Percentiles rank a stretch among this genome's conserved stretches.
Conservation (phyloP, 768 basidiomycete genomes). For the Collybia nuda region DNA sequence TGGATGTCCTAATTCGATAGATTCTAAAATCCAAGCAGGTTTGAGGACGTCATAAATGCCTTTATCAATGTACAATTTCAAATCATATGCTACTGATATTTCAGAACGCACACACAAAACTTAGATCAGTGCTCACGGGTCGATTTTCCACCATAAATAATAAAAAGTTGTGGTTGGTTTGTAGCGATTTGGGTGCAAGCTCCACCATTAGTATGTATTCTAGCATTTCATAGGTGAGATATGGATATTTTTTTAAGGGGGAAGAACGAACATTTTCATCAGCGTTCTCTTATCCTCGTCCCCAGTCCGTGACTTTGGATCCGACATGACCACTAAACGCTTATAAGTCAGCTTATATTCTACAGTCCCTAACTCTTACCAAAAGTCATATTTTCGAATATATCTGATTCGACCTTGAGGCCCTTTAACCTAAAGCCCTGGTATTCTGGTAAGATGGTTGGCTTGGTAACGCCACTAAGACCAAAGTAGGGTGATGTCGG, state of each 20-base stretch:
- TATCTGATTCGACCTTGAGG: conserved; percentile 54
- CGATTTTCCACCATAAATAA: conserved; percentile 68
- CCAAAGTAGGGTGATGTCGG: background rate
- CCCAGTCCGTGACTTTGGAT: conserved; percentile 67
- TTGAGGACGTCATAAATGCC: conserved; percentile 70
- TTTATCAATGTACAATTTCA: conserved; percentile 71
- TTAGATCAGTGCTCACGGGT: conserved; percentile 51
- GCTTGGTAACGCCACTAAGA: conserved; percentile 31
- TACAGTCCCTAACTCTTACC: conserved; percentile 46
- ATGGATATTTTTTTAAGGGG: background rate
- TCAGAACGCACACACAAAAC: conserved; percentile 1
- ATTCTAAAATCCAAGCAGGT: conserved; percentile 83
- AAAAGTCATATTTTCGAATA: conserved; percentile 79
- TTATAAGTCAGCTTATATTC: conserved; percentile 3
- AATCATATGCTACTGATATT: conserved; percentile 50
- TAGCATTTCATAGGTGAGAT: conserved; percentile 21
- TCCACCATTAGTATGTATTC: conserved; percentile 74
- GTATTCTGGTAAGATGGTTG: conserved; percentile 62
- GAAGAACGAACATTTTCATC: conserved; percentile 54
- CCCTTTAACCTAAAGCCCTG: conserved; percentile 62
- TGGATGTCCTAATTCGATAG: conserved; percentile 54
- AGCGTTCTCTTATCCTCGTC: conserved; percentile 71
- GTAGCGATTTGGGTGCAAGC: conserved; percentile 59
- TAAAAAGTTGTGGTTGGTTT: conserved; percentile 48
- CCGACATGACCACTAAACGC: conserved; percentile 65